phyloP scores from a whole-genome alignment of 176 grass and related monocot species.

The Aegilops sharonensis region DNA sequence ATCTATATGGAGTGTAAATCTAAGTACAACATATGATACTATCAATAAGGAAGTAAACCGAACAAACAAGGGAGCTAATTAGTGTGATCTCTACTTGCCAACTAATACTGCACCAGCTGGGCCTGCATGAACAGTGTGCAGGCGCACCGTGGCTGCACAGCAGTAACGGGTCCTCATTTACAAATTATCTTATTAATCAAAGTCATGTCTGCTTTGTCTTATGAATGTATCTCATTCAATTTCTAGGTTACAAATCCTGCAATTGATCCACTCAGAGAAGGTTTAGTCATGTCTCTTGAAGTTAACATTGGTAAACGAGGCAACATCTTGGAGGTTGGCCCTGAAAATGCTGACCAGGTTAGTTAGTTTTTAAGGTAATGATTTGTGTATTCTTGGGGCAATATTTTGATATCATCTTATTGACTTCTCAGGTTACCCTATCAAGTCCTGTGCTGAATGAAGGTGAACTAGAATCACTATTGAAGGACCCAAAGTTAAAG shows the following conservation, averaged over 20 bases:
- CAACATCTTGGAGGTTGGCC: conserved; percentile 93
- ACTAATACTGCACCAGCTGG: neutral
- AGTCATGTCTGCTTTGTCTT: conserved; percentile 14
- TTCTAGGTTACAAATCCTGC: conserved; percentile 98
- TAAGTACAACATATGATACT: neutral
- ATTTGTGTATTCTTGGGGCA: conserved; percentile 18
- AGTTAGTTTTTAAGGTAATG: conserved; percentile 35
- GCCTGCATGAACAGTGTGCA: neutral
- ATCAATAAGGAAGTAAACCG: neutral
- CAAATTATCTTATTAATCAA: conserved; percentile 9
- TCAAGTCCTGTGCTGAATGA: conserved; percentile 94
- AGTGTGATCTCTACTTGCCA: neutral
- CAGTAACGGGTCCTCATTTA: conserved; percentile 9
- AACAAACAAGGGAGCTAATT: neutral
- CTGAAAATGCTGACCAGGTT: conserved; percentile 96
- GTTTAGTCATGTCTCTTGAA: conserved; percentile 99
- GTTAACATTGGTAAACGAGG: conserved; percentile 95
- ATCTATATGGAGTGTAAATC: neutral
- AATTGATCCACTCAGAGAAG: conserved; percentile 98
- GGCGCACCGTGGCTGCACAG: neutral
- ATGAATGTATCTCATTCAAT: conserved; percentile 15
- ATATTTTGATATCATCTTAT: conserved; percentile 26
- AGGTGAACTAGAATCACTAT: conserved; percentile 84
- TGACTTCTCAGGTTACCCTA: conserved; percentile 76
- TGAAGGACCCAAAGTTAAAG: conserved; percentile 80